These are phyloP conservation scores for Debaryomyces robertsiae DNA, from an alignment of 1,139 yeast species.

Conservation along the genomic window DNA sequence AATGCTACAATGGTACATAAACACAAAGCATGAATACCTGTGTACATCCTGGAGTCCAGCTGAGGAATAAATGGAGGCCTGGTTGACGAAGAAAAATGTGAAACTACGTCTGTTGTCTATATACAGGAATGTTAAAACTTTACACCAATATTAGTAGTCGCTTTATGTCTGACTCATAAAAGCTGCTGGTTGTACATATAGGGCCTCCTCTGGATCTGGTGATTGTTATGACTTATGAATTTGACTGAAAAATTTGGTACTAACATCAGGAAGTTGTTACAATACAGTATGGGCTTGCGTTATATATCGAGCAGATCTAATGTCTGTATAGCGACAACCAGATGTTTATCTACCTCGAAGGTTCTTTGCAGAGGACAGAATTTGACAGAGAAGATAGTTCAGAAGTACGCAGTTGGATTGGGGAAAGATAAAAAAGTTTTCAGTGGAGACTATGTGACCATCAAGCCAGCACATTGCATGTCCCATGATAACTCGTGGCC, in stretches of 20 bases:
- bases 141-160: conserved; percentile 6
- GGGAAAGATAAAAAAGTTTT: conserved; percentile 69
- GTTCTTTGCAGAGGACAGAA: conserved; percentile 60
- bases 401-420: conserved; percentile 84
- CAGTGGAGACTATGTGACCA: conserved; percentile 93
- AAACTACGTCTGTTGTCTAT: neutral
- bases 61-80: too few species aligned
- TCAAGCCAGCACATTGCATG: conserved; percentile 97
- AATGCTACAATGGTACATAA: conserved; percentile 30
- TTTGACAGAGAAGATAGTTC: conserved; percentile 93
- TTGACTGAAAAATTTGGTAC: conserved; percentile 4
- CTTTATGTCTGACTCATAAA: conserved; percentile 8
- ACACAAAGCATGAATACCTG: conserved; percentile 1
- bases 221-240: conserved; percentile 5
- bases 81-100: neutral
- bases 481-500: conserved; percentile 99
- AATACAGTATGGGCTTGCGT: conserved; percentile 7
- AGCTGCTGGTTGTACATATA: conserved; percentile 1
- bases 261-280: too few species aligned
- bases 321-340: conserved; percentile 8
- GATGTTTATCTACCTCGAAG: conserved; percentile 17
- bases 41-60: conserved; percentile 2
- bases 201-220: conserved; percentile 7
- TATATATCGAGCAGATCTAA: conserved; percentile 4
- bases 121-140: conserved; percentile 1